Conservation (phyloP, 2,329 filamentous ascomycete genomes). For the Fusarium abutilonis region DNA sequence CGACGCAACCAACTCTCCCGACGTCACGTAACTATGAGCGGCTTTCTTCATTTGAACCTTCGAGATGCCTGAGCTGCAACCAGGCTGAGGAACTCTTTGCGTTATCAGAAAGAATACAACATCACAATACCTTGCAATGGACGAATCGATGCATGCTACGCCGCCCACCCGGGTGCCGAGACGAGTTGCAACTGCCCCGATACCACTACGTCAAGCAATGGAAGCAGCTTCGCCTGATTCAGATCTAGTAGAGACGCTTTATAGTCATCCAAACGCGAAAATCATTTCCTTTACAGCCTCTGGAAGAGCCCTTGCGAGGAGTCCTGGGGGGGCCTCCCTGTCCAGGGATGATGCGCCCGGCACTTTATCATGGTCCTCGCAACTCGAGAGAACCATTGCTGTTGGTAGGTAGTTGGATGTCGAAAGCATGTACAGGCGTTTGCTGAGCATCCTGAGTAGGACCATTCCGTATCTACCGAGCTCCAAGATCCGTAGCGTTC, state of each 20-base stretch:
- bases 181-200: constrained; percentile 54
- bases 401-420: constrained; percentile 63
- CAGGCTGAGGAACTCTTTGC: constrained; percentile 24
- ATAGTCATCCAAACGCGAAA: constrained; percentile 76
- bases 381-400: constrained; percentile 83
- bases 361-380: constrained; percentile 76
- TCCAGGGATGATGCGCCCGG: constrained; percentile 63
- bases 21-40: constrained; percentile 40
- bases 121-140: constrained; percentile 32
- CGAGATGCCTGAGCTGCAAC: constrained; percentile 41
- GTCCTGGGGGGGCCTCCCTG: constrained; percentile 45
- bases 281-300: constrained; percentile 67
- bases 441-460: constrained; percentile 56
- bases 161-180: constrained; percentile 47
- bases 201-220: constrained; percentile 39
- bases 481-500: constrained; percentile 87
- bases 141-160: constrained; percentile 30
- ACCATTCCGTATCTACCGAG: constrained; percentile 82
- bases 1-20: constrained; percentile 19
- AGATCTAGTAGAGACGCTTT: constrained; percentile 72
- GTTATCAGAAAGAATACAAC: constrained; percentile 18
- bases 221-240: constrained; percentile 38
- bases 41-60: constrained; percentile 22
- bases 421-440: neutral
- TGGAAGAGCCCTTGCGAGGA: constrained; percentile 45